Evolutionary conservation across 768 basidiomycete genomes (phyloP).

Genomic region (Leccinum subgranulosum): DNA sequence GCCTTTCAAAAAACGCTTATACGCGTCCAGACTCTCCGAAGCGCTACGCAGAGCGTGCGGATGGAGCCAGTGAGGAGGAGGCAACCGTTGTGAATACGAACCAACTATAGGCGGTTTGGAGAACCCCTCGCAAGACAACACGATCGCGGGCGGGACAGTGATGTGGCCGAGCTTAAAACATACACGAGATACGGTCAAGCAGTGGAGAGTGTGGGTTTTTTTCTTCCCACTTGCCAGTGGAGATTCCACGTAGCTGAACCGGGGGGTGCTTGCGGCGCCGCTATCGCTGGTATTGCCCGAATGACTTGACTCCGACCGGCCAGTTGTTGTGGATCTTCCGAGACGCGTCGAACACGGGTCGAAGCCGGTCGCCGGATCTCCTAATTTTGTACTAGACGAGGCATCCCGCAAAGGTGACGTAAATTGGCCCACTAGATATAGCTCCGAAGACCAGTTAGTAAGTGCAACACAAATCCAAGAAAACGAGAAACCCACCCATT

Average conservation of each 20-base stretch:
- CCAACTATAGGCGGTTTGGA: slow-evolving; percentile 15
- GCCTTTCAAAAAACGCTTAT: slow-evolving; percentile 47
- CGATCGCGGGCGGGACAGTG: slow-evolving; percentile 65
- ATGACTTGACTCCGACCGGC: neutral
- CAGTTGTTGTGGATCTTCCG: neutral
- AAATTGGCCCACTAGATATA: slow-evolving; percentile 17
- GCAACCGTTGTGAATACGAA: slow-evolving; percentile 7
- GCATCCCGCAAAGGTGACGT: neutral
- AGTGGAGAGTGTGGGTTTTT: slow-evolving; percentile 30
- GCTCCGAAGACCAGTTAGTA: slow-evolving; percentile 1
- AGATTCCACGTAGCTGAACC: neutral
- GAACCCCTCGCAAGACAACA: slow-evolving; percentile 57
- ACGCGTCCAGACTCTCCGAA: slow-evolving; percentile 24
- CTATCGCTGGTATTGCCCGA: neutral
- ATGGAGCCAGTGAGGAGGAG: slow-evolving; percentile 13
- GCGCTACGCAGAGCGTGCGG: slow-evolving; percentile 7
- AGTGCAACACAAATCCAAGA: too few species aligned
- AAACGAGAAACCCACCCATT: slow-evolving; percentile 10
- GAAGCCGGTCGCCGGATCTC: too few species aligned
- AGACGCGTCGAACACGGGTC: neutral
- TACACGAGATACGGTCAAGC: slow-evolving; percentile 9
- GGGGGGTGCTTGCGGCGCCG: neutral
- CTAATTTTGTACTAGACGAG: neutral
- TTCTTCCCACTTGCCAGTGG: slow-evolving; percentile 35
- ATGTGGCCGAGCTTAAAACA: slow-evolving; percentile 71